Evolutionary conservation across 2,329 filamentous ascomycete species (phyloP), one percentile per base, ranked within the genome.

Genomic region (Phyllosticta paracitricarpa): DNA sequence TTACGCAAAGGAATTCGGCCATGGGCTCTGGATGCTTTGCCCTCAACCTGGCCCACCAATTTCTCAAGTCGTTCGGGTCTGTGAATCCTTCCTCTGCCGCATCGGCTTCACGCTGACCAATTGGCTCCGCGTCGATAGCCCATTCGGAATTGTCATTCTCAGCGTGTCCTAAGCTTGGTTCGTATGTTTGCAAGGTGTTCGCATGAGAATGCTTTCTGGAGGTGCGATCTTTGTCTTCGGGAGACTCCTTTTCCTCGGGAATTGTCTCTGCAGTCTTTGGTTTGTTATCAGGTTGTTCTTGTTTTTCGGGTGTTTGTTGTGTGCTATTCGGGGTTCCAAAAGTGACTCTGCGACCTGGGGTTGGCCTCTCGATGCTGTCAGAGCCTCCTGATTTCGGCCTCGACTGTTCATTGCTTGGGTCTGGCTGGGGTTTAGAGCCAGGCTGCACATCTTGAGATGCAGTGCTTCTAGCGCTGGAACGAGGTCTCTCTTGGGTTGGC

Each of bases 11-110:
- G 9, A 57, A 61, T 17, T 61, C 59, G 1, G 55, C 59, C 24
- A 61, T 48, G 28, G 59, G 59, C 51, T 61, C 59, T 24, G 59
- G 59, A n/a, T 61, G 59, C 17, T 54, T 58, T n/a, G 59, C 55
- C 22, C 59, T 51, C 48, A 61, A 6, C 30, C 51, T 58, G 2
- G 59, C 59, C 59, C 59, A 61, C 51, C 55, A 55, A 51, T 61
- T 61, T 22, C 59, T 54, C 51, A 61, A 12, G 30, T 61, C 55
- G 10, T 61, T 33, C 3, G 59, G 59, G 19, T 61, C 51, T 12
- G 9, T 25, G 30, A 51, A 51, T 4, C 54, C 59, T 5, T 48
- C 54, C 7, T 58, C 55, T 22, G 51, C 55, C 10, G 26, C 26
- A 4, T 61, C 51, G 9, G 35, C 19, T 25, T 58, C 59, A 3